Percentiles rank a stretch among this genome's conserved stretches.
Evolutionary conservation across 2,329 filamentous ascomycete species (phyloP).

Genomic region (Fusarium ramigenum): DNA sequence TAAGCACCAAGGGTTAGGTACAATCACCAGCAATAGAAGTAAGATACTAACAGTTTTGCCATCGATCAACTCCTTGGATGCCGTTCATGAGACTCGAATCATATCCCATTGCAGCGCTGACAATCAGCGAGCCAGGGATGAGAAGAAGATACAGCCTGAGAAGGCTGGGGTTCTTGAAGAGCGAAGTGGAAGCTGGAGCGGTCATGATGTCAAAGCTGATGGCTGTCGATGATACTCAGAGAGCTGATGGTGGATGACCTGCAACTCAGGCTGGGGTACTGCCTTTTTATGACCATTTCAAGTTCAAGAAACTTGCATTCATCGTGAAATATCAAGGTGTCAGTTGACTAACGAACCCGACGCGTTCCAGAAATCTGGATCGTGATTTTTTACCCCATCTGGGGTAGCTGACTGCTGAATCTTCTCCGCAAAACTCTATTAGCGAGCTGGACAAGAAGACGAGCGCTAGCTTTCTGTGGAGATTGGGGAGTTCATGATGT

Average conservation of each 20-base stretch:
- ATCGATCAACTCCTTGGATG: not conserved
- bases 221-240: not conserved
- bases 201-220: not conserved
- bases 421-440: not conserved
- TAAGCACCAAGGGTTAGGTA: not conserved
- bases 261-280: not conserved
- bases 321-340: not conserved
- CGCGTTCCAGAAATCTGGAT: not conserved
- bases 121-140: not conserved
- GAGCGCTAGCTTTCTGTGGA: not conserved
- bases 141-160: not conserved
- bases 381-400: not conserved
- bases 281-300: not conserved
- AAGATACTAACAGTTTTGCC: not conserved
- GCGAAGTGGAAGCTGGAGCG: not conserved
- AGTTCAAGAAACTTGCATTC: accelerated
- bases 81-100: not conserved
- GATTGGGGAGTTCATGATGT: not conserved
- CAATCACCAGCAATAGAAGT: too few species aligned
- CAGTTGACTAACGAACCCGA: not conserved
- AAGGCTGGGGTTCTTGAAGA: not conserved
- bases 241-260: not conserved
- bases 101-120: not conserved
- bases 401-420: not conserved
- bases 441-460: not conserved